Evolutionary conservation across 441 rosid species (phyloP), one percentile per base, ranked within the genome.

Genomic region (Adansonia madagascariensis): DNA sequence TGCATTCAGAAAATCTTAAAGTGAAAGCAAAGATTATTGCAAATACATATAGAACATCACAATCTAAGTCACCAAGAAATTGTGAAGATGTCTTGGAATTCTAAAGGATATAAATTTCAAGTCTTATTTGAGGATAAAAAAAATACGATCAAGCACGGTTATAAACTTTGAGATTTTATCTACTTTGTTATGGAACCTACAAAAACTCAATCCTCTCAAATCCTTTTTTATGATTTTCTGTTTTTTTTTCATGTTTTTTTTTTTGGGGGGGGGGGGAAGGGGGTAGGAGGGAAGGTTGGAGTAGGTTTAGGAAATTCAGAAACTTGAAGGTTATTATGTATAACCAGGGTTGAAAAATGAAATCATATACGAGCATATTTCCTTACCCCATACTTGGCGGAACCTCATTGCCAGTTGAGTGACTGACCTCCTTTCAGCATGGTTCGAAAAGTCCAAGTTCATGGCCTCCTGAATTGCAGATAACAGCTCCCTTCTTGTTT

Each of bases 381-480:
- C 44, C 86, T 83, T 91, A 93, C 97, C 96, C 97, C 97, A 89
- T 27, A 88, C 78, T 82, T 89, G 94, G 57, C 80, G 88, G 85
- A 95, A 79, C 80, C 88, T 90, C 85, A 88, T 82, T 53, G 92
- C 86, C 77, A 95, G 84, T 76, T 92, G 96, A 81, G 86, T 82
- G 70, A 90, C 78, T 3, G 90, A 85, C 88, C 91, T 90, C 84
- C 86, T 84, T 75, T 95, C 97, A 0, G 87, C 82, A 46, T 89
- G 90, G 79, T 85, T 89, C 17, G 92, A 85, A 80, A 89, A 88
- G 63, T 88, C 94, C 89, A 86, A 84, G 81, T 87, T 91, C 65
- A 79, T 85, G 81, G 90, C 89, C 82, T 91, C 93, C 75, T 95
- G 94, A 83, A 89, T 75, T n/a, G 97, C 97, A 83, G 88, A 88